These are phyloP conservation scores for Leishmania aethiopica DNA, from an alignment of 208 protist genomes.

Conservation along the genomic window DNA sequence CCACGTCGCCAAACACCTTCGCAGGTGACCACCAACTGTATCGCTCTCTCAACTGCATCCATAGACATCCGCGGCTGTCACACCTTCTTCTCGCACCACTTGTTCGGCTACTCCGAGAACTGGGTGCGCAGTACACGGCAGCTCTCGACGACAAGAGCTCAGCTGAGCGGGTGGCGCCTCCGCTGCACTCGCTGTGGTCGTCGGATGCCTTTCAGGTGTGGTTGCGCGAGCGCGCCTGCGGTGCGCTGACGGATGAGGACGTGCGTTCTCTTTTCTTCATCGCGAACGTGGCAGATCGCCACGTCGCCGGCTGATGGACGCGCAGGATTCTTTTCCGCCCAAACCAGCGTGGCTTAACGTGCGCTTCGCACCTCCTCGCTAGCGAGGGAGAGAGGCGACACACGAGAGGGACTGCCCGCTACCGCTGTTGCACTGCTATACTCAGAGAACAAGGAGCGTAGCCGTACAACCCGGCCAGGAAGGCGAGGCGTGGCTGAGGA, in stretches of 20 bases:
- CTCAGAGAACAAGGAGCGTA: too few relatives aligned
- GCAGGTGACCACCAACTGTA: background rate
- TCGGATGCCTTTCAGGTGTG: background rate
- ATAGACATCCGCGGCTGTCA: conserved; percentile 3
- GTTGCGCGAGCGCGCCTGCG: conserved; percentile 5
- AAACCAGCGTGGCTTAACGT: background rate
- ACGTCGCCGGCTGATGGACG: background rate
- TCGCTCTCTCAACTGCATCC: background rate
- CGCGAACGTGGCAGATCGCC: background rate
- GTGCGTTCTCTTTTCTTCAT: background rate
- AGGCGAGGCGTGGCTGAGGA: too few relatives aligned
- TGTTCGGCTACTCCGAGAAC: background rate
- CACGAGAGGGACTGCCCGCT: too few relatives aligned
- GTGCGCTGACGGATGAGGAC: background rate
- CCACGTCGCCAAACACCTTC: background rate
- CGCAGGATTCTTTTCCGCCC: background rate
- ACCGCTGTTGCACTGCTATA: too few relatives aligned
- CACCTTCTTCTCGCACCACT: background rate
- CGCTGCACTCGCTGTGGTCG: background rate
- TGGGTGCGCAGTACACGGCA: background rate
- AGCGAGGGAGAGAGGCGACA: too few relatives aligned
- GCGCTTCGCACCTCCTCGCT: background rate
- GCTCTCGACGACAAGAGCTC: background rate
- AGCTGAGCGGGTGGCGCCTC: background rate
- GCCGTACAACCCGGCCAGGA: too few relatives aligned